Percentiles rank a stretch among this genome's conserved stretches.
Conservation (phyloP, 192 early-diverging fungal genomes). For the Mortierella antarctica region DNA sequence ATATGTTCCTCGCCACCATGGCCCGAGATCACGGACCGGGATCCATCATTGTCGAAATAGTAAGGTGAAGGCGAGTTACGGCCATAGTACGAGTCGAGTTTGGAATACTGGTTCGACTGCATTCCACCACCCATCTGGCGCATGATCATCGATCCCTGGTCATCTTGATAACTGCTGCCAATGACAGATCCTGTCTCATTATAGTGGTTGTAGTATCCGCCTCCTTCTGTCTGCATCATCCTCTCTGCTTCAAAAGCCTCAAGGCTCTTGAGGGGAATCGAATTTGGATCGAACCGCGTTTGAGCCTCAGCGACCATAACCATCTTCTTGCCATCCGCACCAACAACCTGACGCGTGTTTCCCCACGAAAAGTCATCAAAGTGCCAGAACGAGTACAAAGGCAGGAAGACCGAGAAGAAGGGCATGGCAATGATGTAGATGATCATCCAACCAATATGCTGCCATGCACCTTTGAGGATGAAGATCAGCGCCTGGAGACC, state of each 20-base stretch:
- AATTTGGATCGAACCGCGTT: constrained; percentile 76
- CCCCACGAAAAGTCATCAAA: constrained; percentile 88
- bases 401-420: constrained; percentile 81
- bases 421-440: constrained; percentile 82
- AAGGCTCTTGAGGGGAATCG: constrained; percentile 77
- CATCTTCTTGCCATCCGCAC: constrained; percentile 75
- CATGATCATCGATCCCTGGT: constrained; percentile 19
- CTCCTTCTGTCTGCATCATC: constrained; percentile 28
- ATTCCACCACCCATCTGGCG: constrained; percentile 28
- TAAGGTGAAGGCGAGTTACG: constrained; percentile 28
- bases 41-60: constrained; percentile 16
- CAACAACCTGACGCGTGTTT: constrained; percentile 70
- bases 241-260: constrained; percentile 52
- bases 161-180: constrained; percentile 36
- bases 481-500: constrained; percentile 92
- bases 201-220: constrained; percentile 29
- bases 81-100: constrained; percentile 32
- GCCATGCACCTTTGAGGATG: constrained; percentile 77
- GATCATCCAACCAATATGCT: constrained; percentile 95
- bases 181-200: constrained; percentile 29
- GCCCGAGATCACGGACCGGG: constrained; percentile 39
- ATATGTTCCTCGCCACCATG: constrained; percentile 29
- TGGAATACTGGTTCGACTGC: constrained; percentile 47
- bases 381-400: constrained; percentile 83
- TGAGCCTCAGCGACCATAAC: constrained; percentile 70